Base-by-base conservation (phyloP, 2,329 filamentous ascomycete genomes). In the Penicillium sp. region DNA sequence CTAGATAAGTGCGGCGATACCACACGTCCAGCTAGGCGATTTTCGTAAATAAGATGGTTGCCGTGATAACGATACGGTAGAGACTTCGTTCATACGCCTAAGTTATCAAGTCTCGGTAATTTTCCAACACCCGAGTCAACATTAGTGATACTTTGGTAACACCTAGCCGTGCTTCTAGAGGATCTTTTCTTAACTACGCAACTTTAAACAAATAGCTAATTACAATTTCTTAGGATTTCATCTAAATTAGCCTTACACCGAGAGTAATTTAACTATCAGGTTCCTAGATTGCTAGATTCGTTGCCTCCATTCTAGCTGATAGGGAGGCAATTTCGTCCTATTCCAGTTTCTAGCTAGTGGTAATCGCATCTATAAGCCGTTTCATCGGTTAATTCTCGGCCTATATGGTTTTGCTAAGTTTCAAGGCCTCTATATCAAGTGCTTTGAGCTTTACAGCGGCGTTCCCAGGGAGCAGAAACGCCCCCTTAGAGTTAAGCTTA, bases 101-200 rank as follows among this genome's bases (percentile, higher is more conserved):
- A 46, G 27, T 32, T 29, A 58, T 58, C 45, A 58, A 50, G 34
- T 49, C 49, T 46, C 23, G 48, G 21, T n/a, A 58, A 42, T 49
- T n/a, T 2, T 50, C 16, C 3, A 55, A 15, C 9, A 50, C 15
- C 5, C 1, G 15, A 47, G 15, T 45, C 48, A 46, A 53, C 1
- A 8, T 2, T 2, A 6, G 1, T 2, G 25, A 5, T 27, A 3
- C 2, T 2, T 23, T 23, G 21, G 21, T 2, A 23, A 23, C 2
- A 3, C 21, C 3, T 23, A 3, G 21, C 21, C 2, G 21, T 23
- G 21, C 2, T 23, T 2, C 21, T n/a, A 23, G 21, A 23, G 21
- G 21, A 2, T 23, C 3, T 3, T 2, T 18, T 39, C 45, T 29
- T 48, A 25, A 16, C 21, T 13, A 48, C n/a, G n/a, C n/a, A n/a